Evolutionary conservation across 495 filamentous ascomycete genomes (phyloP), one percentile per base, ranked within the genome.

Genomic region (Penicillium atrosanguineum): DNA sequence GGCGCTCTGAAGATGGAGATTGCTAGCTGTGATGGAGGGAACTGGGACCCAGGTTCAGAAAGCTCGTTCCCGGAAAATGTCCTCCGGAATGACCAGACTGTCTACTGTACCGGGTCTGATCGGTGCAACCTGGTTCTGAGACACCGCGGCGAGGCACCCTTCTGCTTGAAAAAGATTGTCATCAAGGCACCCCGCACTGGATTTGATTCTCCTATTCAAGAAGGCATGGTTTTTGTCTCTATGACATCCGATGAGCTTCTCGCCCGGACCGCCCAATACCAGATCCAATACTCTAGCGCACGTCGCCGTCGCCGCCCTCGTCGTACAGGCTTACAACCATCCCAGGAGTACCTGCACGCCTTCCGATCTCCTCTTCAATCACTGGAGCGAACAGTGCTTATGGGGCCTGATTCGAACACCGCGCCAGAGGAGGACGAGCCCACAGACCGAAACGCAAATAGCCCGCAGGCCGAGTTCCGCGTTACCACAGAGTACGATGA

Each of bases 181-280:
- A 95, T 97, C 70, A 92, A 91, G 67, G 89, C 89, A 16, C 92
- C 93, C 1, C 82, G 84, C 51, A 78, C 77, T 14, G 87, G 89
- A 20, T 96, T 88, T 64, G 90, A 90, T 45, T 84, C 88, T 55
- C 90, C 91, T 46, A 86, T 96, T 44, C 89, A 92, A 73, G 90
- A 95, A 77, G 93, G 93, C 20, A 88, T 96, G 85, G 82, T 97
- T 6, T 96, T 97, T 64, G 80, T 97, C 36, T 83, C 89, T 6
- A 95, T 96, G 91, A 79, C 81, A 16, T 78, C 82, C 12, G 82
- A 92, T 52, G 87, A 93, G 49, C 76, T 95, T 15, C 69, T 94
- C 25, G 75, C 73, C 31, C 81, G 87, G 45, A 93, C 91, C 6
- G 83, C 87, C 9, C 77, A 81, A 43, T 94, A 93, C 59, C 83